These are phyloP conservation scores for Lactarius sp. DNA, from an alignment of 768 basidiomycete genomes.

Conservation along the genomic window DNA sequence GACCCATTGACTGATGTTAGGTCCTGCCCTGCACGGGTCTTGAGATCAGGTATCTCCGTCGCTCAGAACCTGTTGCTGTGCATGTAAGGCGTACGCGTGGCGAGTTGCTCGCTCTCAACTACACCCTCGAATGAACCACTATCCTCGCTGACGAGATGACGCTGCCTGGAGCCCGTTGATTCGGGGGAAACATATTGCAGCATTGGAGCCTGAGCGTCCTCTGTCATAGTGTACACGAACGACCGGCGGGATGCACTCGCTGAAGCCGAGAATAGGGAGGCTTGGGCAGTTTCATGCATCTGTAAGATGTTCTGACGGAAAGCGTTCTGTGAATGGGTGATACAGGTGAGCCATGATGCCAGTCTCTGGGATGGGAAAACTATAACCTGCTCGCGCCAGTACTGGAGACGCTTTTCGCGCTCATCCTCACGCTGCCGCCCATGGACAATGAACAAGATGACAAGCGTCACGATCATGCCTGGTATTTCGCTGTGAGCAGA, in stretches of 20 bases:
- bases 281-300: constrained; percentile 70
- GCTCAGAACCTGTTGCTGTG: constrained; percentile 20
- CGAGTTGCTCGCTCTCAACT: constrained; percentile 44
- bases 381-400: constrained; percentile 81
- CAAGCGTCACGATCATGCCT: constrained; percentile 75
- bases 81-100: constrained; percentile 31
- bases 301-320: constrained; percentile 77
- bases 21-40: neutral
- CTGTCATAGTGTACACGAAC: constrained; percentile 43
- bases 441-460: constrained; percentile 66
- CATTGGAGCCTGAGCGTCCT: constrained; percentile 54
- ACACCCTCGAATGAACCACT: constrained; percentile 38
- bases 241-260: constrained; percentile 45
- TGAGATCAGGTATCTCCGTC: neutral
- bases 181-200: constrained; percentile 38
- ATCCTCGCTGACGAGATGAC: constrained; percentile 47
- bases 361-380: neutral
- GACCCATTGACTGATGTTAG: neutral
- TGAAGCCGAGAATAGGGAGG: constrained; percentile 50
- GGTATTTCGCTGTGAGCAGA: neutral
- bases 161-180: constrained; percentile 45
- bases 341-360: constrained; percentile 1
- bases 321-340: constrained; percentile 45
- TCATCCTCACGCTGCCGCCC: constrained; percentile 67
- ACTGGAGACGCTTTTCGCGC: constrained; percentile 78